These are phyloP conservation scores for Aspergillus pseudoglaucus DNA, from an alignment of 2,329 filamentous ascomycete species.

Conservation along the genomic window DNA sequence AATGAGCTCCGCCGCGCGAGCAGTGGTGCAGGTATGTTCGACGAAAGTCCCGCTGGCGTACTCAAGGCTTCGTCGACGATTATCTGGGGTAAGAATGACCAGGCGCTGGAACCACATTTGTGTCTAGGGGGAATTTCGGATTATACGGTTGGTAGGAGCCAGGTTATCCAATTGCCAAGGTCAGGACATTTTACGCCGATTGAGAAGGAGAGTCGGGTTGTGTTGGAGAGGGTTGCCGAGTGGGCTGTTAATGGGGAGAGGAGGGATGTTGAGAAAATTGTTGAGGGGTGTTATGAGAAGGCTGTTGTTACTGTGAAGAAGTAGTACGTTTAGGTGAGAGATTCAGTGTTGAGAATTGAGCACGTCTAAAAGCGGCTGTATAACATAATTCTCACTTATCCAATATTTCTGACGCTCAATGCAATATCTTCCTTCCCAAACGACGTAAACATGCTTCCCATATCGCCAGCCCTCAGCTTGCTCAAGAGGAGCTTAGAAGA, in stretches of 20 bases:
- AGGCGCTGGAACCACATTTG: conserved; percentile 45
- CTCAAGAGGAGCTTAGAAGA: too few species aligned
- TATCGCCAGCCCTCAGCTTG: too few species aligned
- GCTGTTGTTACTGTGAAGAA: conserved; percentile 26
- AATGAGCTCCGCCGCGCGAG: conserved; percentile 24
- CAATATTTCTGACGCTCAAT: too few species aligned
- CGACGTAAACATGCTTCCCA: too few species aligned
- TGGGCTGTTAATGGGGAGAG: conserved; percentile 35
- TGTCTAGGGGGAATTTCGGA: conserved; percentile 48
- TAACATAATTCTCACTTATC: too few species aligned
- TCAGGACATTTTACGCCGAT: conserved; percentile 51
- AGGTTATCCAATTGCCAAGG: conserved; percentile 44
- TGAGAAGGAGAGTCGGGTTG: conserved; percentile 39
- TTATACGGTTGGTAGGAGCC: conserved; percentile 45
- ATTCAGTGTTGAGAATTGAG: background rate
- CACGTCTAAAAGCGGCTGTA: too few species aligned
- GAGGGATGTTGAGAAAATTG: conserved; percentile 25
- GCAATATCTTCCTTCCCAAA: too few species aligned
- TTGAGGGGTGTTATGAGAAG: conserved; percentile 27
- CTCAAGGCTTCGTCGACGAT: conserved; percentile 49
- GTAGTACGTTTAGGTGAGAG: conserved; percentile 10
- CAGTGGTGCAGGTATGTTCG: conserved; percentile 39
- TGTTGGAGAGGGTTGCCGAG: conserved; percentile 36
- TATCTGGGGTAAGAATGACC: conserved; percentile 48
- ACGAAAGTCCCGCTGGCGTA: conserved; percentile 38